phyloP scores from a whole-genome alignment of 192 early-diverging fungal species.

The Allomyces javanicus region DNA sequence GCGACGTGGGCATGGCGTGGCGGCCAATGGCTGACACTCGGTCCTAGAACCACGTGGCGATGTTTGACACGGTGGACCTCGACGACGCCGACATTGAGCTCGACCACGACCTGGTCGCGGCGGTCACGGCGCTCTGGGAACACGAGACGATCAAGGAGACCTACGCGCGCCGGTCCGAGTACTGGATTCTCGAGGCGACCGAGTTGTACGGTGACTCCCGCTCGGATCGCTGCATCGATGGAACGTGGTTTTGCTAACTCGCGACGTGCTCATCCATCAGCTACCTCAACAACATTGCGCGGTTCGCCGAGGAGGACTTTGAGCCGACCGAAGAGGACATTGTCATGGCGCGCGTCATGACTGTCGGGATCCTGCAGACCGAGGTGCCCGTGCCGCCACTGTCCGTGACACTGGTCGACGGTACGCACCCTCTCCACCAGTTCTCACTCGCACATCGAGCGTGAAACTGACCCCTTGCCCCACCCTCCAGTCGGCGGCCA shows the following conservation, averaged over 20 bases:
- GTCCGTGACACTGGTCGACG: not conserved
- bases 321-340: slow-evolving; percentile 5
- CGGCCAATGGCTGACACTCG: too few species aligned
- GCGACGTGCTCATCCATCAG: not conserved
- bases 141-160: slow-evolving; percentile 2
- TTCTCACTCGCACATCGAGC: not conserved
- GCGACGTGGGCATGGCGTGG: too few species aligned
- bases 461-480: too few species aligned
- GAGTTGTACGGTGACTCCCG: slow-evolving; percentile 1
- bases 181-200: slow-evolving; percentile 3
- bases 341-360: slow-evolving; percentile 5
- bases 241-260: not conserved
- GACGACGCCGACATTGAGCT: slow-evolving; percentile 1
- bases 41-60: not conserved
- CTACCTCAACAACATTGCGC: slow-evolving; percentile 2
- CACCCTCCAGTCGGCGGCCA: slow-evolving; percentile 1
- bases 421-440: not conserved
- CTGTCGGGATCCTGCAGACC: slow-evolving; percentile 3
- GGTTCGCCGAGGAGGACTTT: slow-evolving; percentile 5
- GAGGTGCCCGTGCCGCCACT: slow-evolving; percentile 2
- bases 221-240: too few species aligned
- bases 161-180: slow-evolving; percentile 1
- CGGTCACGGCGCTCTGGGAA: slow-evolving; percentile 1
- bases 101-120: not conserved
- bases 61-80: slow-evolving; percentile 1